These are phyloP conservation scores for Teunomyces cretensis DNA, from an alignment of 805 yeast species.

Conservation along the genomic window DNA sequence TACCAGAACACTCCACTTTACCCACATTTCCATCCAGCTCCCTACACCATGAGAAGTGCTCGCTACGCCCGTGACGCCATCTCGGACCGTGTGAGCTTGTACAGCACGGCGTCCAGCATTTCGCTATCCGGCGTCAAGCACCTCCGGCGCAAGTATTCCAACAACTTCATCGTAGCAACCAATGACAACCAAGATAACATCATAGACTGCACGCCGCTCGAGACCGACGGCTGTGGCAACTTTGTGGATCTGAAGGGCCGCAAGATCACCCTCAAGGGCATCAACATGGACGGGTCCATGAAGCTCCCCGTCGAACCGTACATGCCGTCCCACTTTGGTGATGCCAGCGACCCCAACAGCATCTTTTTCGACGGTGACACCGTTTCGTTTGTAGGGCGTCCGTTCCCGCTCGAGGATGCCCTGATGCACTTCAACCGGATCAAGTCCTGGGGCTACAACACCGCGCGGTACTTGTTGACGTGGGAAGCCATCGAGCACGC, in stretches of 20 bases:
- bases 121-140: slow-evolving; percentile 28
- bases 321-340: slow-evolving; percentile 41
- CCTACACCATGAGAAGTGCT: slow-evolving; percentile 22
- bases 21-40: too few relatives aligned
- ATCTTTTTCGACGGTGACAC: slow-evolving; percentile 67
- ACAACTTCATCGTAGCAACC: slow-evolving; percentile 14
- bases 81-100: slow-evolving; percentile 30
- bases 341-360: slow-evolving; percentile 33
- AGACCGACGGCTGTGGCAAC: slow-evolving; percentile 50
- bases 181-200: slow-evolving; percentile 8
- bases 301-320: slow-evolving; percentile 66
- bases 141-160: slow-evolving; percentile 23
- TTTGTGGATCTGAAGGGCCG: slow-evolving; percentile 62
- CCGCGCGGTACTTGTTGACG: slow-evolving; percentile 71
- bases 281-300: slow-evolving; percentile 73
- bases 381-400: slow-evolving; percentile 81
- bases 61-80: slow-evolving; percentile 30
- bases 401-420: slow-evolving; percentile 75
- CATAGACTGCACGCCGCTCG: slow-evolving; percentile 21
- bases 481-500: slow-evolving; percentile 93
- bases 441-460: slow-evolving; percentile 79
- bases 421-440: slow-evolving; percentile 65
- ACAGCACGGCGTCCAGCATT: slow-evolving; percentile 24
- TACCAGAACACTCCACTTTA: too few relatives aligned
- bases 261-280: slow-evolving; percentile 68